Conservation (phyloP, 345 rosid genomes). For the Linum tenue region DNA sequence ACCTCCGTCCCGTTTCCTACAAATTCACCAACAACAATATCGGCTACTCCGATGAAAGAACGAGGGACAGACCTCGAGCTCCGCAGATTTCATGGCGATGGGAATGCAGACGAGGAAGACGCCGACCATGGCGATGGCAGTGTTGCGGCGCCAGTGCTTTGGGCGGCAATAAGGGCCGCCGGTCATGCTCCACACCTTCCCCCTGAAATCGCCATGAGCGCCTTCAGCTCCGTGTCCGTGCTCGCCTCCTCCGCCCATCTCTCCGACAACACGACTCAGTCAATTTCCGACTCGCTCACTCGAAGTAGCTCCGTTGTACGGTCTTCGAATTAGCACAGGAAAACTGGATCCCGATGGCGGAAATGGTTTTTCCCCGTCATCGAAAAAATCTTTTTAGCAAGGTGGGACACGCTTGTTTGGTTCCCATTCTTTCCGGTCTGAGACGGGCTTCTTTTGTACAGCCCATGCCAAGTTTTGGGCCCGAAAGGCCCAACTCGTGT, state of each 20-base stretch:
- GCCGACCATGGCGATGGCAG: conserved; percentile 90
- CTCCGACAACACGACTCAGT: background rate
- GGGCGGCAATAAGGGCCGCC: conserved; percentile 97
- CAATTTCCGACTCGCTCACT: background rate
- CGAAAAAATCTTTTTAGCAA: too few relatives aligned
- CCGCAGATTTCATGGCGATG: conserved; percentile 80
- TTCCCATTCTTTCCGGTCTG: too few relatives aligned
- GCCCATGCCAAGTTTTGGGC: too few relatives aligned
- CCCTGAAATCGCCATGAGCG: conserved; percentile 69
- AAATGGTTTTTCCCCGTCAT: too few relatives aligned
- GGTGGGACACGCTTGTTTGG: too few relatives aligned
- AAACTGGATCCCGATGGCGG: background rate
- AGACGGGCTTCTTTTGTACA: too few relatives aligned
- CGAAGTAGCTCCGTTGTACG: background rate
- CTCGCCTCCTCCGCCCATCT: conserved; percentile 49
- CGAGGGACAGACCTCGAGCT: conserved; percentile 61
- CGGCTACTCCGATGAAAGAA: background rate
- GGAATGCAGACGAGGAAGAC: conserved; percentile 80
- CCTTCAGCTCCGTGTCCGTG: conserved; percentile 77
- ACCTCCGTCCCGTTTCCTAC: too few relatives aligned
- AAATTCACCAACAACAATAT: too few relatives aligned
- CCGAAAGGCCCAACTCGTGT: too few relatives aligned
- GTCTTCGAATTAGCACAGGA: background rate
- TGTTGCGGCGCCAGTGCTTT: conserved; percentile 94
- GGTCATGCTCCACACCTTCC: conserved; percentile 86